Conservation (phyloP, 768 basidiomycete genomes). For the Pleurotus tuber-regium region DNA sequence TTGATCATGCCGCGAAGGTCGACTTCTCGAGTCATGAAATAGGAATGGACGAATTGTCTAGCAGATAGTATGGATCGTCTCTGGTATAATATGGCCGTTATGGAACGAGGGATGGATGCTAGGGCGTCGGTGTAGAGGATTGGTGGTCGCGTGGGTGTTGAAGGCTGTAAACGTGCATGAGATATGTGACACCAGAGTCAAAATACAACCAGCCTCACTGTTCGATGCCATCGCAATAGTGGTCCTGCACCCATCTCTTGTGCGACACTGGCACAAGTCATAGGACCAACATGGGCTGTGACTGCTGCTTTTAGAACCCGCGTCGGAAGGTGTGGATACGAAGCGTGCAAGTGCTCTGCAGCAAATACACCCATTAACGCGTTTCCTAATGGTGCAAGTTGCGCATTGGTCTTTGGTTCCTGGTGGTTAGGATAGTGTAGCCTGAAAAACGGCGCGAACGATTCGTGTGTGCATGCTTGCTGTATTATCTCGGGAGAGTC, state of each 20-base stretch:
- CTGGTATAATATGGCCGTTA: slow-evolving; percentile 88
- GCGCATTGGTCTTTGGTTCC: slow-evolving; percentile 63
- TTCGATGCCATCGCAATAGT: slow-evolving; percentile 79
- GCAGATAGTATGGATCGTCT: slow-evolving; percentile 82
- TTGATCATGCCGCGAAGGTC: slow-evolving; percentile 80
- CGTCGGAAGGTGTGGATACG: slow-evolving; percentile 89
- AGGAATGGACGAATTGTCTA: slow-evolving; percentile 84
- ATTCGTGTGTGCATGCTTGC: slow-evolving; percentile 80
- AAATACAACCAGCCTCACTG: slow-evolving; percentile 47
- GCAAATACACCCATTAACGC: slow-evolving; percentile 89
- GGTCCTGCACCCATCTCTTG: slow-evolving; percentile 79
- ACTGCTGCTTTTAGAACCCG: slow-evolving; percentile 89
- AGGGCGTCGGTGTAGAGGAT: slow-evolving; percentile 84
- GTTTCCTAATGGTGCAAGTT: slow-evolving; percentile 79
- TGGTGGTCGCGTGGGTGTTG: slow-evolving; percentile 43
- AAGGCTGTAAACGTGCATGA: slow-evolving; percentile 33
- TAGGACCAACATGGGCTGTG: slow-evolving; percentile 87
- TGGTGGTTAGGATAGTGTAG: slow-evolving; percentile 48
- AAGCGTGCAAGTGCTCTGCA: slow-evolving; percentile 73
- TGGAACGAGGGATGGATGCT: slow-evolving; percentile 80
- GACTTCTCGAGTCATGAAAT: slow-evolving; percentile 84
- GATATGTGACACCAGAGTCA: background rate
- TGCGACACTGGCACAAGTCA: slow-evolving; percentile 81
- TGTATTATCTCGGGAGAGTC: slow-evolving; percentile 52
- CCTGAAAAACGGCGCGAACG: slow-evolving; percentile 54